These are phyloP conservation scores for Suillus variegatus DNA, from an alignment of 768 basidiomycete genomes.

Conservation along the genomic window DNA sequence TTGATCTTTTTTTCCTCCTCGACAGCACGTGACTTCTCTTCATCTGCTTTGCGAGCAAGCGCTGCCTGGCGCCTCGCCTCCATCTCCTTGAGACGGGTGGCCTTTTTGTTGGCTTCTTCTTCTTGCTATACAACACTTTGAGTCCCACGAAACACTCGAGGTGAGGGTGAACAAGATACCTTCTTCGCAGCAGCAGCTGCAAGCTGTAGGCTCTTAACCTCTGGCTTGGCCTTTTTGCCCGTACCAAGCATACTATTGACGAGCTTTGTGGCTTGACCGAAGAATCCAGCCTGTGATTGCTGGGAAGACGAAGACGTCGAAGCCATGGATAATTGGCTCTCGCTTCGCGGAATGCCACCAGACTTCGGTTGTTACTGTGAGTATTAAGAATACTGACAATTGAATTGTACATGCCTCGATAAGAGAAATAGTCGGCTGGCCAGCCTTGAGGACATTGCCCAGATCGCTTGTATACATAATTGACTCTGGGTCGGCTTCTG, in stretches of 20 bases:
- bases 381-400: slow-evolving; percentile 7
- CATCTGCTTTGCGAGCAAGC: slow-evolving; percentile 74
- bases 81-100: slow-evolving; percentile 73
- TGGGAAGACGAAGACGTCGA: slow-evolving; percentile 38
- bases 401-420: slow-evolving; percentile 41
- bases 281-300: slow-evolving; percentile 58
- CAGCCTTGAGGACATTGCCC: slow-evolving; percentile 43
- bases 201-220: slow-evolving; percentile 80
- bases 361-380: slow-evolving; percentile 19
- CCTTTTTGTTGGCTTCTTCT: slow-evolving; percentile 83
- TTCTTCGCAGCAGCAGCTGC: slow-evolving; percentile 87
- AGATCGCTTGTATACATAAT: slow-evolving; percentile 32
- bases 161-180: slow-evolving; percentile 44
- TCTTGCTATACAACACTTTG: slow-evolving; percentile 63
- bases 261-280: slow-evolving; percentile 70
- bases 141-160: slow-evolving; percentile 11
- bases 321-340: slow-evolving; percentile 58
- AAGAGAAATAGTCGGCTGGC: slow-evolving; percentile 38
- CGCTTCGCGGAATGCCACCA: slow-evolving; percentile 36
- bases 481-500: slow-evolving; percentile 37
- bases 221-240: slow-evolving; percentile 70
- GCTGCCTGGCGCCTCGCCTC: slow-evolving; percentile 76
- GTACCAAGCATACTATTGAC: slow-evolving; percentile 67
- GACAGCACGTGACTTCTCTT: slow-evolving; percentile 61
- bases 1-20: slow-evolving; percentile 74